A percentile compares a stretch with the other conserved stretches of the same genome.
These are phyloP conservation scores for Avicennia marina DNA, from an alignment of 257 asterid species.

Conservation along the genomic window DNA sequence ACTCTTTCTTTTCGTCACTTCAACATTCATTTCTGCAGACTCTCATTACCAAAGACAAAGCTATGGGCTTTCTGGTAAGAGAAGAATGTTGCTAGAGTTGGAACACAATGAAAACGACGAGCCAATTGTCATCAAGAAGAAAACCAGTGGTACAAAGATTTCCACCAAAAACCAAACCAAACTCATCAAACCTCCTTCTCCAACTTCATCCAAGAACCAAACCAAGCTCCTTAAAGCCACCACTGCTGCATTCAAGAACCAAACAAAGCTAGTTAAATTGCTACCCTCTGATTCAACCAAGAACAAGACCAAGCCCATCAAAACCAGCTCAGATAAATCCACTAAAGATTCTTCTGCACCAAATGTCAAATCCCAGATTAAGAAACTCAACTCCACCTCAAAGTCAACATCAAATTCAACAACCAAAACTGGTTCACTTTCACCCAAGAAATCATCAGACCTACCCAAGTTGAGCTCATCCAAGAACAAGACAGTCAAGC, in stretches of 20 bases:
- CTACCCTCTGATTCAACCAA: constrained; percentile 21
- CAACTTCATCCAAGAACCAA: constrained; percentile 24
- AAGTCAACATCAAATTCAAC: constrained; percentile 24
- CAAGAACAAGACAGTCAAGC: constrained; percentile 52
- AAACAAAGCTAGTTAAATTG: background rate
- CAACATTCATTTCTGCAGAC: constrained; percentile 34
- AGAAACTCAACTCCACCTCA: constrained; percentile 69
- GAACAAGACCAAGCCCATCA: constrained; percentile 42
- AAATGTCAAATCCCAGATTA: constrained; percentile 41
- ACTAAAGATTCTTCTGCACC: constrained; percentile 3
- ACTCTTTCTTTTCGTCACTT: constrained; percentile 37
- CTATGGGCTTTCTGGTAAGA: constrained; percentile 11
- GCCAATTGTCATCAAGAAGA: constrained; percentile 11
- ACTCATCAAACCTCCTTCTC: background rate
- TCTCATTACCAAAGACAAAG: constrained; percentile 13
- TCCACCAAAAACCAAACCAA: background rate
- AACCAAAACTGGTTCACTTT: constrained; percentile 18
- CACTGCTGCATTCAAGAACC: constrained; percentile 6
- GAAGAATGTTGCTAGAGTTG: constrained; percentile 32
- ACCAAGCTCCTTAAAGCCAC: constrained; percentile 24
- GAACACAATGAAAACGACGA: constrained; percentile 32
- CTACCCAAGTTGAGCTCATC: constrained; percentile 30
- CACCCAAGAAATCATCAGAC: constrained; percentile 54
- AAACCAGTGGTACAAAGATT: too few relatives aligned
- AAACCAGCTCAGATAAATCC: constrained; percentile 4